Conservation (phyloP, 768 basidiomycete species). For the Rubroboletus satanas region DNA sequence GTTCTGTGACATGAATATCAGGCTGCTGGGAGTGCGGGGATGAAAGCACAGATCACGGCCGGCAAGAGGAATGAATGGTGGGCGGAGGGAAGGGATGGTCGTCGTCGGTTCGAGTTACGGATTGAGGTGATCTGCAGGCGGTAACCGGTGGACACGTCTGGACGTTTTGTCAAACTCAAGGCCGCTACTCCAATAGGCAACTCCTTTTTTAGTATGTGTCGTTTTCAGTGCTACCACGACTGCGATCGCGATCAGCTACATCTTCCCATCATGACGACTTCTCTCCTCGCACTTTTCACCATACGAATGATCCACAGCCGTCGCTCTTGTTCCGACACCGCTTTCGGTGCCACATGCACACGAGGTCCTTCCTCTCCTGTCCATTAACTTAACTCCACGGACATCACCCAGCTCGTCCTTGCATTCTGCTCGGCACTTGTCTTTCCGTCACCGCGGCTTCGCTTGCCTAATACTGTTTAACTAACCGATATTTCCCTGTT, state of each 20-base stretch:
- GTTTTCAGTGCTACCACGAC: slow-evolving; percentile 1
- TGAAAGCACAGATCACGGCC: background rate
- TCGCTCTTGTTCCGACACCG: slow-evolving; percentile 28
- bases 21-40: slow-evolving; percentile 1
- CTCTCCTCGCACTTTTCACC: slow-evolving; percentile 9
- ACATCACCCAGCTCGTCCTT: slow-evolving; percentile 31
- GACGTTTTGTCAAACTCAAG: slow-evolving; percentile 2
- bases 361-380: slow-evolving; percentile 34
- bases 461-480: slow-evolving; percentile 29
- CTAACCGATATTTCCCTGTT: slow-evolving; percentile 32
- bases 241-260: slow-evolving; percentile 12
- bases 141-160: background rate
- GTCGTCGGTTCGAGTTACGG: too few species aligned
- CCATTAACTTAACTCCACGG: slow-evolving; percentile 39
- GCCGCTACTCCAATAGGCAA: slow-evolving; percentile 26
- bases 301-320: slow-evolving; percentile 19
- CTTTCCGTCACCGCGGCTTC: slow-evolving; percentile 37
- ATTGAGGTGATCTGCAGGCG: background rate
- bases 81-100: background rate
- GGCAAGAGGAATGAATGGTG: background rate
- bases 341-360: slow-evolving; percentile 33
- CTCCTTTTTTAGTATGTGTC: slow-evolving; percentile 15
- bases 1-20: background rate
- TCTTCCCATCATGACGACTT: slow-evolving; percentile 7
- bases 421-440: slow-evolving; percentile 32